phyloP scores from a whole-genome alignment of 2,329 filamentous ascomycete genomes.

The Paecilomyces formosus region DNA sequence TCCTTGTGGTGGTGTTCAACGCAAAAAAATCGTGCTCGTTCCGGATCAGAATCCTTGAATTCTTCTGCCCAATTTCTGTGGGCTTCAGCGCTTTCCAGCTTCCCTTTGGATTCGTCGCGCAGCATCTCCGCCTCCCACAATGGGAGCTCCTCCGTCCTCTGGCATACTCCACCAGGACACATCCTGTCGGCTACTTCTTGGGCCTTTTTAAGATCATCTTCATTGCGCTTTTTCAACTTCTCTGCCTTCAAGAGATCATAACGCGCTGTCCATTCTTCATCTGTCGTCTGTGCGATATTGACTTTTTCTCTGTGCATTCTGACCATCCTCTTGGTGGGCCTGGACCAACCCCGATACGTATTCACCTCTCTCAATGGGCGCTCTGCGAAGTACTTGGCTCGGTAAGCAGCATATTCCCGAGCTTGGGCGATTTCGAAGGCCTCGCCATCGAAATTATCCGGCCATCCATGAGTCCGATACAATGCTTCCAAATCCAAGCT shows the following conservation, averaged over 20 bases:
- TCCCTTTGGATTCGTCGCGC: background rate
- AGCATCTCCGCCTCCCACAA: background rate
- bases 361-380: background rate
- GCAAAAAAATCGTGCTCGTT: background rate
- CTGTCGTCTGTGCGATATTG: background rate
- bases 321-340: background rate
- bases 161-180: background rate
- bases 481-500: slow-evolving; percentile 1
- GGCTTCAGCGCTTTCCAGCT: background rate
- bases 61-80: background rate
- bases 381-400: background rate
- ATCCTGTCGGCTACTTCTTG: background rate
- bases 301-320: background rate
- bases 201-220: background rate
- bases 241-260: background rate
- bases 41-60: background rate
- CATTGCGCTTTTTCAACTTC: background rate
- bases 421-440: slow-evolving; percentile 7
- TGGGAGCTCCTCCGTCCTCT: background rate
- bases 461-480: slow-evolving; percentile 11
- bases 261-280: background rate
- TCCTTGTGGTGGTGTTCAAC: background rate
- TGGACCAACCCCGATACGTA: background rate
- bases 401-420: slow-evolving; percentile 1
- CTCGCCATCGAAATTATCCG: slow-evolving; percentile 10